Evolutionary conservation across 1,284 basidiomycete species (phyloP).

Genomic region (Microbotryomycetes sp.): DNA sequence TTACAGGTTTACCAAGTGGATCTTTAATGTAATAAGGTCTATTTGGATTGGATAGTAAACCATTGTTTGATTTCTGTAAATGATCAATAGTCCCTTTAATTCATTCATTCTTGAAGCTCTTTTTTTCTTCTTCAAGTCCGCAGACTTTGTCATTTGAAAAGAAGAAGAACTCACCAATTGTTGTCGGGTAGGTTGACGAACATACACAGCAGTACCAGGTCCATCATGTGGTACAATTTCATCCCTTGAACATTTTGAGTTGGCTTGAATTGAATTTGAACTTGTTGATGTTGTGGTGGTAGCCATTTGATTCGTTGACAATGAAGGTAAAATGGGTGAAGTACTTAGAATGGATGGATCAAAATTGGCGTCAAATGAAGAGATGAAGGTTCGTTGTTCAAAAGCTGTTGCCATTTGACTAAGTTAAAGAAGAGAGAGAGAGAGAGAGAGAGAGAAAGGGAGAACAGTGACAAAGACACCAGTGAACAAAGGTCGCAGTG

Average conservation of each 20-base stretch:
- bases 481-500: neutral
- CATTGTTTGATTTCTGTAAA: slow-evolving; percentile 26
- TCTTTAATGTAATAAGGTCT: slow-evolving; percentile 25
- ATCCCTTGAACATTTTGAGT: slow-evolving; percentile 5
- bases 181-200: slow-evolving; percentile 20
- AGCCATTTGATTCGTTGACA: neutral
- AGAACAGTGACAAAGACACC: neutral
- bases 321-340: neutral
- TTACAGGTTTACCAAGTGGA: slow-evolving; percentile 12
- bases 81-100: no score
- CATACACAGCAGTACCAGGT: slow-evolving; percentile 25
- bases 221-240: slow-evolving; percentile 23
- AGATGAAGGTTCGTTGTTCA: slow-evolving; percentile 11
- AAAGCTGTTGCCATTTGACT: neutral
- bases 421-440: neutral
- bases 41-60: slow-evolving; percentile 19
- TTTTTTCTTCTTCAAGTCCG: no score
- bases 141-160: no score
- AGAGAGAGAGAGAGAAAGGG: neutral
- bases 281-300: neutral
- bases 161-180: slow-evolving; percentile 14
- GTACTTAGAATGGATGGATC: neutral
- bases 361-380: slow-evolving; percentile 24
- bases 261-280: neutral
- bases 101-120: no score